Conservation (phyloP, 1,284 basidiomycete genomes). For the Tilletia setariae region DNA sequence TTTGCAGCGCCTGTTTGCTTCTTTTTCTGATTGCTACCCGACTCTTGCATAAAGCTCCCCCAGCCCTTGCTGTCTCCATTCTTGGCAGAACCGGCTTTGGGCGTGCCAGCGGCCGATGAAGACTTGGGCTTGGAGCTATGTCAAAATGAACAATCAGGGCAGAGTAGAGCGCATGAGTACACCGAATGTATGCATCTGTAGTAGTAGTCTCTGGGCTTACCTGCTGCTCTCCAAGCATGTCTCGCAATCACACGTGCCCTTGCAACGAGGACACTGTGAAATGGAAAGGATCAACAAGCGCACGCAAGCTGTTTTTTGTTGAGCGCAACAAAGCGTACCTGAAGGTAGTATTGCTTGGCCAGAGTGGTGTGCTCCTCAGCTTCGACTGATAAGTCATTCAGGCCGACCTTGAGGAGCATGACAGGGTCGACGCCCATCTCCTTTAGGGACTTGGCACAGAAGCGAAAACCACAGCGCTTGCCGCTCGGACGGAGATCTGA, state of each 20-base stretch:
- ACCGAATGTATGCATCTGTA: not conserved
- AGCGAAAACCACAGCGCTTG: constrained; percentile 12
- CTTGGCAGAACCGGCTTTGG: too few species aligned
- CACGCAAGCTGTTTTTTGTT: not conserved
- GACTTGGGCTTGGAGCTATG: too few species aligned
- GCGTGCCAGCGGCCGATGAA: too few species aligned
- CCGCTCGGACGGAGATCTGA: constrained; percentile 10
- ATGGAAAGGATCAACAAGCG: not conserved
- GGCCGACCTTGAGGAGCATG: constrained; percentile 9
- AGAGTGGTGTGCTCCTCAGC: not conserved
- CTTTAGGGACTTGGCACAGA: not conserved
- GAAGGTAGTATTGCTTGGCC: not conserved
- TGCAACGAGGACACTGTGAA: constrained; percentile 7
- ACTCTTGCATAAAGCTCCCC: constrained; percentile 6
- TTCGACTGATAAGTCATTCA: constrained; percentile 4
- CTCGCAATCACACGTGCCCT: constrained; percentile 5
- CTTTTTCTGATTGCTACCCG: constrained; percentile 11
- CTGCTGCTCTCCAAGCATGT: constrained; percentile 4
- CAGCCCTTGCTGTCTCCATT: not conserved
- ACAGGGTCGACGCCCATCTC: constrained; percentile 8
- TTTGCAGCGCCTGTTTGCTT: not conserved
- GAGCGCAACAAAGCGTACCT: not conserved
- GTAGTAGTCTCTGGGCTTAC: not conserved
- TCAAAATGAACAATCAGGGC: too few species aligned
- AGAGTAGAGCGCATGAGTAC: too few species aligned